Base-by-base conservation (phyloP, 2,329 filamentous ascomycete genomes). In the Cadophora luteo-olivacea region DNA sequence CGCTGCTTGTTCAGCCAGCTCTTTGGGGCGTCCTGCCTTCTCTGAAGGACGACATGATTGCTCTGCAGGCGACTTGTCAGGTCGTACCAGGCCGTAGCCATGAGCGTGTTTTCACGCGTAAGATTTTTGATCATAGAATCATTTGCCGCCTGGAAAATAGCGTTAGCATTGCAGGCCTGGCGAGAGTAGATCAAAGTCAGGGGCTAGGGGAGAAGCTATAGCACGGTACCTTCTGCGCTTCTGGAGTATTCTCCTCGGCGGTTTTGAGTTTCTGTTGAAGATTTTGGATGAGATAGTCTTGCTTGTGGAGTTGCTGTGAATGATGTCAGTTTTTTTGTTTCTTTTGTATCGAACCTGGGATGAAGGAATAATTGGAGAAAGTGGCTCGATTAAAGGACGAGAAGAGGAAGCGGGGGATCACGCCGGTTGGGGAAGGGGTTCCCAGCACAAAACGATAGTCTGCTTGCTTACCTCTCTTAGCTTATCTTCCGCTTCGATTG, bases 1-100 rank as follows among this genome's bases (percentile, higher is more conserved):
- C 92, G 87, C 84, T 96, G 92, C 83, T 92, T 94, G 76, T 92
- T 92, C 74, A 97, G 81, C 92, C 92, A 97, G 80, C 92, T 94
- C 80, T 89, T 91, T 16, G 92, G 91, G 73, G 87, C 86, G 74
- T 95, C 92, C 74, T 88, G 88, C 73, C 91, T 86, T 72, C 93
- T 84, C 77, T 94, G 91, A 70, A 97, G 81, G 65, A 92, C 88
- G 52, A 95, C 90, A 70, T 92, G 92, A 78, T 94, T 95, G 81
- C 91, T 94, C 81, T 96, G 92, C 73, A 97, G 80, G 63, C 93
- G 85, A 77, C 86, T 90, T 32, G 90, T 89, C 75, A 96, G 86
- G 79, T 95, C 92, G 81, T 94, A 94, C 92, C 92, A 97, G 1
- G 93, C 93, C n/a, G 89, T 91, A 32, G 90, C 84, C 75, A 97